Evolutionary conservation across 768 basidiomycete species (phyloP).

Genomic region (Chalciporus pseudorubinellus): DNA sequence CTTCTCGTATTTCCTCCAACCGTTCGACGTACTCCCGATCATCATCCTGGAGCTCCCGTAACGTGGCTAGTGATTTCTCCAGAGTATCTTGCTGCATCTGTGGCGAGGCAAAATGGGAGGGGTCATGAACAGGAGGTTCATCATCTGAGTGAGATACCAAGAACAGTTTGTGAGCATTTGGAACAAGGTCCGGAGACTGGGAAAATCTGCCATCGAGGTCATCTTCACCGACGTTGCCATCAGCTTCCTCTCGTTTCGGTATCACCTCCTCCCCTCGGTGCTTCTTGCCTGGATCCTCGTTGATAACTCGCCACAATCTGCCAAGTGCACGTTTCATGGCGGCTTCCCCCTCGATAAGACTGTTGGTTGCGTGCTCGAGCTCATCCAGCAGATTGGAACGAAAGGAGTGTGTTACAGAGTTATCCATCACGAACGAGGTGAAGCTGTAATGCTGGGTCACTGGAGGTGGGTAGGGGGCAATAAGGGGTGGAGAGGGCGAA

Average conservation of each 20-base stretch:
- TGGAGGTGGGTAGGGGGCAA: constrained; percentile 72
- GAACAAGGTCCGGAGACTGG: constrained; percentile 66
- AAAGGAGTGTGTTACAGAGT: constrained; percentile 79
- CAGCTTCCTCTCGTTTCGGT: constrained; percentile 68
- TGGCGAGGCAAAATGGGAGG: constrained; percentile 60
- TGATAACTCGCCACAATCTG: constrained; percentile 77
- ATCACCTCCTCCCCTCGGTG: constrained; percentile 42
- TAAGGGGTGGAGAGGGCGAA: constrained; percentile 75
- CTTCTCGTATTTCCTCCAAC: constrained; percentile 79
- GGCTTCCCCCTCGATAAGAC: constrained; percentile 81
- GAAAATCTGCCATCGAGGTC: constrained; percentile 44
- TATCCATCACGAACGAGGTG: constrained; percentile 84
- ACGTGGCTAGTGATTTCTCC: constrained; percentile 68
- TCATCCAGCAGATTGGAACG: constrained; percentile 76
- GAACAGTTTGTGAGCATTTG: constrained; percentile 65
- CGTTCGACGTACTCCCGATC: constrained; percentile 85
- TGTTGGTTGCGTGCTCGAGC: constrained; percentile 78
- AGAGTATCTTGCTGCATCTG: constrained; percentile 67
- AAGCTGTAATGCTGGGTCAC: constrained; percentile 68
- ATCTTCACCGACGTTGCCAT: constrained; percentile 46
- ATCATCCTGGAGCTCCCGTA: constrained; percentile 84
- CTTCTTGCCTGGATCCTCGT: constrained; percentile 56
- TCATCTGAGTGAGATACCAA: constrained; percentile 50
- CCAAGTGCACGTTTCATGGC: constrained; percentile 72
- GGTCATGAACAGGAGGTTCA: constrained; percentile 48